A percentile compares a stretch with the other conserved stretches of the same genome.
Evolutionary conservation across 257 asterid genomes (phyloP).

Genomic region (Scutellaria barbata): DNA sequence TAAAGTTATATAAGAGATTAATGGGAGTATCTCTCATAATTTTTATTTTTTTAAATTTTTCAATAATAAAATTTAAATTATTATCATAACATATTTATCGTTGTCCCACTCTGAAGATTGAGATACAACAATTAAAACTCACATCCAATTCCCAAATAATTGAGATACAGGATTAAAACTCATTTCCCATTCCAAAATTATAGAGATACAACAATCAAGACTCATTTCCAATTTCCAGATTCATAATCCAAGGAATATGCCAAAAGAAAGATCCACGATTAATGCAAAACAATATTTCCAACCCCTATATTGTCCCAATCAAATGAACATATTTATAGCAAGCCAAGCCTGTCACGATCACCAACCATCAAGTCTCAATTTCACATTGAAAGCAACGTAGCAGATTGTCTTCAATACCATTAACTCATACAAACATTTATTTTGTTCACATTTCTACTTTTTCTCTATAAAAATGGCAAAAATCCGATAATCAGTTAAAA

Average conservation of each 20-base stretch:
- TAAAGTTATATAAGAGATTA: no score
- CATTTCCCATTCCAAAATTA: not conserved
- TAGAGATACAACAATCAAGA: no score
- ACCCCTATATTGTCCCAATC: no score
- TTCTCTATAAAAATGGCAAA: constrained; percentile 33
- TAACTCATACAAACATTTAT: constrained; percentile 9
- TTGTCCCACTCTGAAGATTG: constrained; percentile 29
- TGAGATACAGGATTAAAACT: no score
- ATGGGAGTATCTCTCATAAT: no score
- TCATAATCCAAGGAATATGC: no score
- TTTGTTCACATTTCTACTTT: constrained; percentile 35
- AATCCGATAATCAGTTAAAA: not conserved
- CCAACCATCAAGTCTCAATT: constrained; percentile 22
- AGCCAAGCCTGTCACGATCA: not conserved
- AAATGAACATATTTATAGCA: no score
- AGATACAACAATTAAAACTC: not conserved
- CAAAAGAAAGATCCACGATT: no score
- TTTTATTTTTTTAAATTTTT: no score
- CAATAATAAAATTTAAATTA: not conserved
- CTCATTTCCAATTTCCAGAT: no score
- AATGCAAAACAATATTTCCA: no score
- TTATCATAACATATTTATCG: not conserved
- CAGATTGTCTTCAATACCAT: not conserved
- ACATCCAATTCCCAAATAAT: not conserved
- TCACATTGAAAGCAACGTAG: constrained; percentile 35